Base-by-base conservation (phyloP, 2,329 filamentous ascomycete species). In the Elsinoe arachidis region DNA sequence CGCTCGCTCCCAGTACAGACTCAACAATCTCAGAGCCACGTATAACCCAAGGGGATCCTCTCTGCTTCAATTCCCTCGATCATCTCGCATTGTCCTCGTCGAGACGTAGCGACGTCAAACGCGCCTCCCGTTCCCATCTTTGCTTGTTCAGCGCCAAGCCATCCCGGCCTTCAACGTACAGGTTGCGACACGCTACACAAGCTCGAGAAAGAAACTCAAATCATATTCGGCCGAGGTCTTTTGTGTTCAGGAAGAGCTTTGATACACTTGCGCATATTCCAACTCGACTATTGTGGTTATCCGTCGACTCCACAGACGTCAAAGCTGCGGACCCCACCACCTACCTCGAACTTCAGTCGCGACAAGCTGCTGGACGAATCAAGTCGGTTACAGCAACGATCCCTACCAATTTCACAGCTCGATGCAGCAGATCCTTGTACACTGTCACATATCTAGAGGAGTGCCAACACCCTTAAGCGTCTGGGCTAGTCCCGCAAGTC, bases 161-260 rank as follows among this genome's bases (percentile, higher is more conserved):
- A 53, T 53, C 49, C 49, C 49, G 39, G 34, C 49, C 33, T 53
- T 39, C 49, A 37, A 38, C 49, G 15, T 23, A 37, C 33, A 39
- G 21, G 49, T 53, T 53, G 49, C 49, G 49, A 53, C 49, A 53
- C 49, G 49, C 26, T 53, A 53, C 49, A 53, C 49, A 53, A 53
- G 49, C 49, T 38, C 26, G 12, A n/a, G n/a, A 53, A 35, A 14
- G 33, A 23, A 37, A n/a, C 49, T 35, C 33, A 53, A 38, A 53
- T 26, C 33, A 19, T 15, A 15, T 53, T 23, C 15, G 5, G 26
- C 46, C 11, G 33, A 17, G 33, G 14, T 17, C 14, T 14, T 11
- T 10, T 53, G 33, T 35, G 9, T 35, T 21, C 49, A 39, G 49
- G 21, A 53, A 53, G 49, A 39, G 49, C 49, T 53, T 14, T 21